Base-by-base conservation (phyloP, 306 rosid genomes). In the Oemleria cerasiformis region DNA sequence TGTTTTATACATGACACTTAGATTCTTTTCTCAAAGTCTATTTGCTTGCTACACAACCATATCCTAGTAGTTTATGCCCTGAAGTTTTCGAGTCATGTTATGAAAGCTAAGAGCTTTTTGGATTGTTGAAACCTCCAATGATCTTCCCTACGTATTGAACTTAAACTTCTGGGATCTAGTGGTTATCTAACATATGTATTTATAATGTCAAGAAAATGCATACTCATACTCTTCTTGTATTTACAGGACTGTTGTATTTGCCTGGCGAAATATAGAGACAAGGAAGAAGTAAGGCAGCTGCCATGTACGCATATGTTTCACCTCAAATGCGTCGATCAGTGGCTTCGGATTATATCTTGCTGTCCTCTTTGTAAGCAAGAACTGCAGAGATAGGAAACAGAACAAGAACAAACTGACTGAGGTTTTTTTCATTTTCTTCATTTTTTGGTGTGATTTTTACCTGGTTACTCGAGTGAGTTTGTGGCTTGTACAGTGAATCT, bases 361-460 rank as follows among this genome's bases (percentile, higher is more conserved):
- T 94, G 99, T 44, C 99, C 99, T 76, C 97, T 94, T 56, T 94
- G 97, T 78, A 94, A 91, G 76, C 99, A 89, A 85, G 88, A 91
- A 82, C 80, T 94, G 63, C 78, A 86, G 67, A 83, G 80, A 56
- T 86, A 83, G 86, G 65, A 67, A 23, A 51, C 50, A 59, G 50
- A 47, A 12, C 62, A 50, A 67, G 57, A 73, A 54, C 45, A 25
- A 7, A 41, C 3, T 10, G 65, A 3, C 56, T 8, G 74, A 23
- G 68, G 40, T 66, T 53, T 59, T 13, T 56, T 48, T 60, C 25
- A 13, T 16, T 23, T 39, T 51, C 39, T 17, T 8, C 3, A 36
- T 36, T 21, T 42, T 75, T 67, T 72, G 64, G 78, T 79, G 43
- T 76, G 74, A 67, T 68, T 80, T 68, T 47, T 5, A 30, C 55